phyloP scores from a whole-genome alignment of 2,329 filamentous ascomycete species.

The Orbilia quercus region DNA sequence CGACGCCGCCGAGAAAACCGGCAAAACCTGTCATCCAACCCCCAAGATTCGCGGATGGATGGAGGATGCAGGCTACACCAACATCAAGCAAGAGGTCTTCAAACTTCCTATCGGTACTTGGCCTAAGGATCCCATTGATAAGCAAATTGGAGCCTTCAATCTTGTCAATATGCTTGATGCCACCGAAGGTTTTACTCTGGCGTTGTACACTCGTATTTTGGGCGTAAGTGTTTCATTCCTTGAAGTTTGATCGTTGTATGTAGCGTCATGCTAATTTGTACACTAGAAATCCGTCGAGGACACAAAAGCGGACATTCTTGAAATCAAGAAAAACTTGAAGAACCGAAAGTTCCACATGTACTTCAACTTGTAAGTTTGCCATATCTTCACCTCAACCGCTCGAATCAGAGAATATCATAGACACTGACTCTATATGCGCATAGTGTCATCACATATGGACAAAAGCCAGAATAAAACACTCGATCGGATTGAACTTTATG shows the following conservation, averaged over 20 bases:
- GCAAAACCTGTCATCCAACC: constrained; percentile 55
- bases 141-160: constrained; percentile 65
- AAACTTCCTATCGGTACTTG: constrained; percentile 62
- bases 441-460: constrained; percentile 48
- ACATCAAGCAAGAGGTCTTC: constrained; percentile 60
- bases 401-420: too few species aligned
- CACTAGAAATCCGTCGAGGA: constrained; percentile 20
- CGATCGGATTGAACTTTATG: too few species aligned
- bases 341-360: constrained; percentile 54
- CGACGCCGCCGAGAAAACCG: constrained; percentile 33
- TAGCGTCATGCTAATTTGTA: background rate
- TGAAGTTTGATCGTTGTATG: background rate
- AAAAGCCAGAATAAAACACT: constrained; percentile 36
- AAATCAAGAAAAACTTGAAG: constrained; percentile 44
- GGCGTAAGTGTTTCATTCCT: constrained; percentile 20
- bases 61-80: constrained; percentile 60
- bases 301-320: constrained; percentile 8
- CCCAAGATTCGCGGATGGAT: constrained; percentile 60
- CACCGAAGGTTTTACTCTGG: constrained; percentile 23
- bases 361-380: constrained; percentile 47
- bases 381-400: background rate
- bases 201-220: constrained; percentile 26
- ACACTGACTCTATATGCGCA: constrained; percentile 24
- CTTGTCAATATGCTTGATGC: constrained; percentile 59
- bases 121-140: constrained; percentile 66